Percentiles rank a stretch among this genome's conserved stretches.
These are phyloP conservation scores for Tanacetum coccineum DNA, from an alignment of 129 eudicot genomes.

Conservation along the genomic window DNA sequence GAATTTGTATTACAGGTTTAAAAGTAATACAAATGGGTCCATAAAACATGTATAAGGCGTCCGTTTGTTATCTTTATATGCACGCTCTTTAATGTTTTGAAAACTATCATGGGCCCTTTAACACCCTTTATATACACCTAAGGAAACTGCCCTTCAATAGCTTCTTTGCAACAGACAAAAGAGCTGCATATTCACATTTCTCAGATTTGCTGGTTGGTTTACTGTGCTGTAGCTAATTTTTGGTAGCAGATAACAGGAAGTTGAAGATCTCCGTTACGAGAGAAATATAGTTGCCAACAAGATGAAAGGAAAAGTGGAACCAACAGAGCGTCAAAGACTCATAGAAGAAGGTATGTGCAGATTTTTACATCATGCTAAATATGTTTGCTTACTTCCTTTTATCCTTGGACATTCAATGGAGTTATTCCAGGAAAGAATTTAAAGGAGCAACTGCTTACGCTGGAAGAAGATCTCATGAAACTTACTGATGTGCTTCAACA, in stretches of 20 bases:
- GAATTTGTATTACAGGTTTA: too few species aligned
- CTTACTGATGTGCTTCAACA: slow-evolving; percentile 79
- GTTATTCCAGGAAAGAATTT: slow-evolving; percentile 61
- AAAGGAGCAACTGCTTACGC: slow-evolving; percentile 65
- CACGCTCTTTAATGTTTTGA: too few species aligned
- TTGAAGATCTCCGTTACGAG: slow-evolving; percentile 88
- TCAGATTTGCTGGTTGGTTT: slow-evolving; percentile 24
- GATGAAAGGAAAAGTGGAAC: slow-evolving; percentile 96
- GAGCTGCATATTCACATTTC: slow-evolving; percentile 9
- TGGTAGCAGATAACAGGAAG: slow-evolving; percentile 95
- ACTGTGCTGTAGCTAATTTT: slow-evolving; percentile 60
- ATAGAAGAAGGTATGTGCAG: slow-evolving; percentile 71
- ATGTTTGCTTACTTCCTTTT: not conserved
- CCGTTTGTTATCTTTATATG: too few species aligned
- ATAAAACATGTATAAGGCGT: too few species aligned
- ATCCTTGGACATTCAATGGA: slow-evolving; percentile 7
- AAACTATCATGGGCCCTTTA: too few species aligned
- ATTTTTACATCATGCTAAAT: not conserved
- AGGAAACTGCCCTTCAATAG: not conserved
- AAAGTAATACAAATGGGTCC: too few species aligned
- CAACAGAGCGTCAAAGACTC: slow-evolving; percentile 80
- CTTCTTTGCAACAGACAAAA: slow-evolving; percentile 7
- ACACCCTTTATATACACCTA: too few species aligned
- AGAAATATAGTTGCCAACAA: slow-evolving; percentile 91
- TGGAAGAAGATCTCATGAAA: slow-evolving; percentile 82